Base-by-base conservation (phyloP, 73 alveolate species). In the Urostyla sp. region DNA sequence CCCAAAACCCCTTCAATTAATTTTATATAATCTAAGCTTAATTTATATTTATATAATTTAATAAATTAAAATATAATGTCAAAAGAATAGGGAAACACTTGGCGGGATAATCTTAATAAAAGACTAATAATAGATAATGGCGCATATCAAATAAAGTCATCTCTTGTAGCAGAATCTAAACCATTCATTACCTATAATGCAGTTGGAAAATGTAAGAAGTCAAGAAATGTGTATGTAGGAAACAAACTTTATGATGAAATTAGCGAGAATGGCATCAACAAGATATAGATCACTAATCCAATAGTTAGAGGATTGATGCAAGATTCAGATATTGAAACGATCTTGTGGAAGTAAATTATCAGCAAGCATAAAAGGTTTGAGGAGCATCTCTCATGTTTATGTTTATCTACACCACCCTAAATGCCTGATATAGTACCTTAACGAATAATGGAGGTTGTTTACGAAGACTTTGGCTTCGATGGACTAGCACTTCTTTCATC, bases 401-500 rank as follows among this genome's bases (percentile, higher is more conserved):
- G 87, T 16, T 80, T 92, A 38, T 85, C 98, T 28, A 52, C 88
- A 53, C 94, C 96, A 6, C 95, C 95, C 15, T 63, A 89, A 66
- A 82, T 91, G 10, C 98, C 98, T 16, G 96, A 92, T 58, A 88
- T 86, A 18, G 94, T 92, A 38, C 54, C 67, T 69, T 85, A 89
- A 43, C 83, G 98, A 52, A 81, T 75, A 66, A 67, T 84, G 34
- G 99, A 94, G 85, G 79, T 94, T 46, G 94, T 90, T 32, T 94
- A 92, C 79, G 99, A 94, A 80, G 95, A 94, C 90, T 87, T 92
- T 58, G 89, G 78, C 53, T 90, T 94, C 51, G 92, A 87, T 81
- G 94, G 94, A 1, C 61, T 87, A 52, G 45, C 79, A 46, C 87
- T 80, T 60, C 55, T 63, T 0, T 27, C 94, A n/a, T 55, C 87